phyloP scores from a whole-genome alignment of 129 eudicot genomes.

The Flaveria bidentis region DNA sequence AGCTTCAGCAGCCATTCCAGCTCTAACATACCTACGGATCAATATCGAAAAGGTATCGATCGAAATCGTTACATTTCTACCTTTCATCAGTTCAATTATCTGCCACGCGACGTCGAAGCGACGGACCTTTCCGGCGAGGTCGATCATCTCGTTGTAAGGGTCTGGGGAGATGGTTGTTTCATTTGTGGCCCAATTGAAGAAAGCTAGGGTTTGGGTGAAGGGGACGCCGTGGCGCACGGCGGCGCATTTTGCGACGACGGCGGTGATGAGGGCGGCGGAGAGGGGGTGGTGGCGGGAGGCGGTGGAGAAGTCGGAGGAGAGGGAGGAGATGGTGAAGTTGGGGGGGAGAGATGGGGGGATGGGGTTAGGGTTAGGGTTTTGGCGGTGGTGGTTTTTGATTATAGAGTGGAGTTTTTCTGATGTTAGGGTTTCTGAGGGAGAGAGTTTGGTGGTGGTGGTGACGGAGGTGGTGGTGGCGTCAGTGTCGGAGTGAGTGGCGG shows the following conservation, averaged over 20 bases:
- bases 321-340: constrained; percentile 56
- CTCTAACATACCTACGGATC: constrained; percentile 72
- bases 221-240: constrained; percentile 79
- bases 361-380: constrained; percentile 57
- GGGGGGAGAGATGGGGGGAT: constrained; percentile 34
- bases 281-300: constrained; percentile 38
- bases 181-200: constrained; percentile 75
- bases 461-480: not conserved
- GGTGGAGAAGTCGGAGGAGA: constrained; percentile 56
- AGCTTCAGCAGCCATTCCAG: constrained; percentile 77
- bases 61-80: constrained; percentile 29
- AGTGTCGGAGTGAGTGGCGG: constrained; percentile 30
- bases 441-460: constrained; percentile 24
- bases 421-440: constrained; percentile 45
- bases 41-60: constrained; percentile 51
- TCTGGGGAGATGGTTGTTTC: constrained; percentile 19
- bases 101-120: constrained; percentile 77
- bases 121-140: constrained; percentile 71
- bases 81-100: constrained; percentile 62
- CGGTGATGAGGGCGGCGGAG: constrained; percentile 44
- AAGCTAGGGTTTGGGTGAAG: constrained; percentile 65
- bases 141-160: constrained; percentile 64
- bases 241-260: constrained; percentile 58
- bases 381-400: constrained; percentile 73
- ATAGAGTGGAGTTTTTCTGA: constrained; percentile 54